Percentiles rank a stretch among this genome's conserved stretches.
These are phyloP conservation scores for Spiraea crenata DNA, from an alignment of 331 rosid genomes.

Conservation along the genomic window DNA sequence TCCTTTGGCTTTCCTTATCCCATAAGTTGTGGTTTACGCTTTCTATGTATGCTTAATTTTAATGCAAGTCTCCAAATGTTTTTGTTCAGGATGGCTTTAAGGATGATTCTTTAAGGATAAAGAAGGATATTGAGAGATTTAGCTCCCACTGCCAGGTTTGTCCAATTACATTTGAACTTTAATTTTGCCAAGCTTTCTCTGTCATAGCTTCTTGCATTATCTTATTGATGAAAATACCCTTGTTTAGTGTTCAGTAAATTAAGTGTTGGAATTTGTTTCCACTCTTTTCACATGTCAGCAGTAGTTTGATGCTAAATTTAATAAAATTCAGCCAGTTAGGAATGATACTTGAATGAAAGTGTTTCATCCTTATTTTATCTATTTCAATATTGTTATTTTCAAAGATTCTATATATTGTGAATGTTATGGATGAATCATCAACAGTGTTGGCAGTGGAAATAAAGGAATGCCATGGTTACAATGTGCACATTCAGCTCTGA, in stretches of 20 bases:
- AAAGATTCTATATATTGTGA: neutral
- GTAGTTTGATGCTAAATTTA: neutral
- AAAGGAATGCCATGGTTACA: neutral
- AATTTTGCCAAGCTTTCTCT: no score
- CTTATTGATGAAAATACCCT: no score
- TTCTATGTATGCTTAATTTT: neutral
- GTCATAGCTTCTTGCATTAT: neutral
- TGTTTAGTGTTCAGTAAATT: neutral
- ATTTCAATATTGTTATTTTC: neutral
- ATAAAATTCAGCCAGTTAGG: neutral
- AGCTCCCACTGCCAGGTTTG: slow-evolving; percentile 81
- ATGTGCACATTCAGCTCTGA: neutral
- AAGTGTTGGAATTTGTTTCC: neutral
- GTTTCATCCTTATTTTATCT: neutral
- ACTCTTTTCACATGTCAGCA: neutral
- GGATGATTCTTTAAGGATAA: slow-evolving; percentile 87
- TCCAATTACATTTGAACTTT: slow-evolving; percentile 14
- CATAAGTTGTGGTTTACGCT: neutral
- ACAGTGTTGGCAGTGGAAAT: neutral
- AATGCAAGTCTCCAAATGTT: neutral
- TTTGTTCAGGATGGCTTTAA: slow-evolving; percentile 80
- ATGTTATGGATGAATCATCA: neutral
- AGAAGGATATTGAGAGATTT: slow-evolving; percentile 57
- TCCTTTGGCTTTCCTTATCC: no score
- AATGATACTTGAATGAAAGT: neutral